These are phyloP conservation scores for Monosporascus sp. DNA, from an alignment of 2,329 filamentous ascomycete genomes.

Conservation along the genomic window DNA sequence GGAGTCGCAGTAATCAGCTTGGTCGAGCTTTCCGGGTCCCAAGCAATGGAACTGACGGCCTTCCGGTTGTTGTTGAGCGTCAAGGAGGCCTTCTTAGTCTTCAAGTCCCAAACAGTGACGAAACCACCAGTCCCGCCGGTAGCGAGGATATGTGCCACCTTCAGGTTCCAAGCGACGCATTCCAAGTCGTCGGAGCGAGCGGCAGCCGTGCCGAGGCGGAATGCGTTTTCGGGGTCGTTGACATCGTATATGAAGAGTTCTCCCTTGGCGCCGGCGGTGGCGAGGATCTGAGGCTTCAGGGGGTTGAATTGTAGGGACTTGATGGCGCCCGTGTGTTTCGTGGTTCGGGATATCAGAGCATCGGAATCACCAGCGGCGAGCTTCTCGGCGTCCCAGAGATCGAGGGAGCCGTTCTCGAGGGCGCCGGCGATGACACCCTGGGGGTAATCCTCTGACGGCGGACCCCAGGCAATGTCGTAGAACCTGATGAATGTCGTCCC, in stretches of 20 bases:
- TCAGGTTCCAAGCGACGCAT: constrained; percentile 97
- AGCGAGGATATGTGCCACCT: constrained; percentile 91
- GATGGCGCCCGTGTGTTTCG: constrained; percentile 87
- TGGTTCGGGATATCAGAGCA: constrained; percentile 77
- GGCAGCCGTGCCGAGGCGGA: constrained; percentile 79
- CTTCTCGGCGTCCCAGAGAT: constrained; percentile 84
- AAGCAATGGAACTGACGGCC: constrained; percentile 89
- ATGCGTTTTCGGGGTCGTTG: constrained; percentile 81
- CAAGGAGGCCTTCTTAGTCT: constrained; percentile 94
- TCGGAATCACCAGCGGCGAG: constrained; percentile 56
- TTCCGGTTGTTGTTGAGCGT: constrained; percentile 95
- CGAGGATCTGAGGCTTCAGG: constrained; percentile 81
- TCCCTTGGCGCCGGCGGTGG: constrained; percentile 88
- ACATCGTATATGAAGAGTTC: constrained; percentile 95
- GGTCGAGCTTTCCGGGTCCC: constrained; percentile 94
- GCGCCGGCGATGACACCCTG: constrained; percentile 91
- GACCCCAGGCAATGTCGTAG: constrained; percentile 93
- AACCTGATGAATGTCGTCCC: constrained; percentile 54
- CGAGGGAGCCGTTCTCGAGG: constrained; percentile 87
- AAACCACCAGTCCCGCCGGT: constrained; percentile 91
- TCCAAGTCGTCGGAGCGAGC: constrained; percentile 93
- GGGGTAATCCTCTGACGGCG: constrained; percentile 70
- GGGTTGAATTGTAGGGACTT: constrained; percentile 97
- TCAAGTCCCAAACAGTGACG: constrained; percentile 97
- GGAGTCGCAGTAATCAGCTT: constrained; percentile 90